phyloP scores from a whole-genome alignment of 163 green algal species.

The Picocystis sp. region DNA sequence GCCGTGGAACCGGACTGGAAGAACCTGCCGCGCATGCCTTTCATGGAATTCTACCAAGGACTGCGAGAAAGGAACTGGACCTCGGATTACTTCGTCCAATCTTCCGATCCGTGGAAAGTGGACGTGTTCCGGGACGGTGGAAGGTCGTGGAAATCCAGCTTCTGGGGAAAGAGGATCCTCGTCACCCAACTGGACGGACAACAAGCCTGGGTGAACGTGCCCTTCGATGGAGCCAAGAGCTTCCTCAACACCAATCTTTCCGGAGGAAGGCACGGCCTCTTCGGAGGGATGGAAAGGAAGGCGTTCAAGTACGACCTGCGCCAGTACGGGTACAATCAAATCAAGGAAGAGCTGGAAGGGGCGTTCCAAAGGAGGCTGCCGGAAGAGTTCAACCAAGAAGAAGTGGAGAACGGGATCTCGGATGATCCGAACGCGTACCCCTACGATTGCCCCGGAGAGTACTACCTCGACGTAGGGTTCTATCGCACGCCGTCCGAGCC shows the following conservation, averaged over 20 bases:
- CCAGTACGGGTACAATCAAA: constrained; percentile 44
- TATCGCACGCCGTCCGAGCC: constrained; percentile 28
- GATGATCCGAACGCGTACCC: constrained; percentile 9
- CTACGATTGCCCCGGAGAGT: constrained; percentile 45
- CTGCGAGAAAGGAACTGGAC: constrained; percentile 75
- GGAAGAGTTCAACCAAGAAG: constrained; percentile 5
- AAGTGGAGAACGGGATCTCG: constrained; percentile 10
- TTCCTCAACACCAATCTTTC: constrained; percentile 16
- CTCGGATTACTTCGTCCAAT: constrained; percentile 24
- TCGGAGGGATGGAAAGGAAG: background rate
- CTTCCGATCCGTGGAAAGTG: constrained; percentile 32
- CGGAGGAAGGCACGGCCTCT: background rate
- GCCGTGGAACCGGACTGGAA: constrained; percentile 50
- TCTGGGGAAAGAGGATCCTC: constrained; percentile 22
- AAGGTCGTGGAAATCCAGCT: constrained; percentile 30
- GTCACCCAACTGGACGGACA: constrained; percentile 23
- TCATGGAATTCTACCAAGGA: constrained; percentile 29
- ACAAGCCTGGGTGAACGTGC: constrained; percentile 26
- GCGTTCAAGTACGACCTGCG: background rate
- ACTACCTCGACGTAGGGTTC: constrained; percentile 46
- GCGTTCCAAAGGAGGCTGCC: constrained; percentile 6
- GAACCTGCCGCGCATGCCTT: constrained; percentile 32
- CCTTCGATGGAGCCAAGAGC: constrained; percentile 21
- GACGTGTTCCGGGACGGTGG: constrained; percentile 40
- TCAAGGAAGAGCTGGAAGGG: constrained; percentile 13